phyloP scores from a whole-genome alignment of 2,329 filamentous ascomycete species.

The Gaeumannomyces sp. region DNA sequence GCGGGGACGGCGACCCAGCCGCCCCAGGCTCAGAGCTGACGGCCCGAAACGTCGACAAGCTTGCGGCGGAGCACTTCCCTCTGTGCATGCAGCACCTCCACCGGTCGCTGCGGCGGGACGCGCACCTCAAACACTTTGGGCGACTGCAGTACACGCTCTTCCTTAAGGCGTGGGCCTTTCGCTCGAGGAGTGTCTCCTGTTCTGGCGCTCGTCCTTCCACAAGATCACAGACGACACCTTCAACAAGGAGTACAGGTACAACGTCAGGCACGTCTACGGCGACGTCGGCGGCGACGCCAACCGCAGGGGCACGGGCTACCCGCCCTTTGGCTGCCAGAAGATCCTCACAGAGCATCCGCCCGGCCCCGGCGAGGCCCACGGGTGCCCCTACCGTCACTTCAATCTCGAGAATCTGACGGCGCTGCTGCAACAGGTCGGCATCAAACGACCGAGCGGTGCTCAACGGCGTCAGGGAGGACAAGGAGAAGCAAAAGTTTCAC shows the following conservation, averaged over 20 bases:
- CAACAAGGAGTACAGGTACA: slow-evolving; percentile 97
- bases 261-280: slow-evolving; percentile 89
- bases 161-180: slow-evolving; percentile 87
- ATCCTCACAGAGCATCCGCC: slow-evolving; percentile 86
- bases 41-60: slow-evolving; percentile 70
- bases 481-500: slow-evolving; percentile 81
- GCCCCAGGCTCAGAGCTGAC: slow-evolving; percentile 68
- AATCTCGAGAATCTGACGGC: slow-evolving; percentile 75
- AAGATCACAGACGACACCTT: slow-evolving; percentile 89
- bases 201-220: slow-evolving; percentile 84
- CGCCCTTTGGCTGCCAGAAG: slow-evolving; percentile 90
- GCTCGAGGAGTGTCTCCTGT: slow-evolving; percentile 84
- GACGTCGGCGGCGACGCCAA: slow-evolving; percentile 92
- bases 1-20: slow-evolving; percentile 51
- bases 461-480: slow-evolving; percentile 79
- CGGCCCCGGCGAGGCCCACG: slow-evolving; percentile 80
- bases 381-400: slow-evolving; percentile 96
- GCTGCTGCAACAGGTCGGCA: slow-evolving; percentile 70
- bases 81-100: slow-evolving; percentile 94
- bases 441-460: slow-evolving; percentile 72
- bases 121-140: slow-evolving; percentile 87
- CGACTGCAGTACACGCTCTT: slow-evolving; percentile 94
- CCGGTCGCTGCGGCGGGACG: slow-evolving; percentile 75
- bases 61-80: slow-evolving; percentile 77
- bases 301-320: slow-evolving; percentile 78